Evolutionary conservation across 805 yeast genomes (phyloP).

Genomic region (Tetrapisispora phaffii): DNA sequence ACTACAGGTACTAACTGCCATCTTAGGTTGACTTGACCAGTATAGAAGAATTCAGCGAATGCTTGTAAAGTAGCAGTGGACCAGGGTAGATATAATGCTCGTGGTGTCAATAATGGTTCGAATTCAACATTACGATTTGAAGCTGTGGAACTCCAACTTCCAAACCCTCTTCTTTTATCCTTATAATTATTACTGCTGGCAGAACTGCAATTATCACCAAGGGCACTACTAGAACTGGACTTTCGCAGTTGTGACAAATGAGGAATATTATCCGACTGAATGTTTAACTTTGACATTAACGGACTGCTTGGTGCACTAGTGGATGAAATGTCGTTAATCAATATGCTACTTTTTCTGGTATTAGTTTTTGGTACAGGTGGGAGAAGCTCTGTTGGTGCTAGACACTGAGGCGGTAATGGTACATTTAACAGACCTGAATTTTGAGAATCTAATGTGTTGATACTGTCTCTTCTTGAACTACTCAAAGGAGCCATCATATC

Average conservation of each 20-base stretch:
- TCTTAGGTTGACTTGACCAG: slow-evolving; percentile 69
- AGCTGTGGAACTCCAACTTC: slow-evolving; percentile 12
- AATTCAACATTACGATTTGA: slow-evolving; percentile 21
- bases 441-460: neutral
- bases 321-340: neutral
- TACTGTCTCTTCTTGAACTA: neutral
- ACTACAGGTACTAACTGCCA: slow-evolving; percentile 67
- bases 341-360: slow-evolving; percentile 2
- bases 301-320: slow-evolving; percentile 15
- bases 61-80: slow-evolving; percentile 51
- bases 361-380: slow-evolving; percentile 23
- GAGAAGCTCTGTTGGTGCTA: slow-evolving; percentile 47
- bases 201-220: neutral
- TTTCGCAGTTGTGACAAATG: neutral
- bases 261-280: neutral
- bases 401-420: slow-evolving; percentile 44
- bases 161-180: slow-evolving; percentile 5
- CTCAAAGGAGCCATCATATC: slow-evolving; percentile 15
- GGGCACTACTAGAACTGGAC: neutral
- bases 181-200: neutral
- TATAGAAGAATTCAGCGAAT: slow-evolving; percentile 61
- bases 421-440: slow-evolving; percentile 17
- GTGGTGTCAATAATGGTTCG: slow-evolving; percentile 58
- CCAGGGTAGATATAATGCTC: slow-evolving; percentile 62
- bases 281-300: slow-evolving; percentile 8